Percentiles rank a stretch among this genome's conserved stretches.
These are phyloP conservation scores for Aspergillus quadrilineatus DNA, from an alignment of 2,329 filamentous ascomycete genomes.

Conservation along the genomic window DNA sequence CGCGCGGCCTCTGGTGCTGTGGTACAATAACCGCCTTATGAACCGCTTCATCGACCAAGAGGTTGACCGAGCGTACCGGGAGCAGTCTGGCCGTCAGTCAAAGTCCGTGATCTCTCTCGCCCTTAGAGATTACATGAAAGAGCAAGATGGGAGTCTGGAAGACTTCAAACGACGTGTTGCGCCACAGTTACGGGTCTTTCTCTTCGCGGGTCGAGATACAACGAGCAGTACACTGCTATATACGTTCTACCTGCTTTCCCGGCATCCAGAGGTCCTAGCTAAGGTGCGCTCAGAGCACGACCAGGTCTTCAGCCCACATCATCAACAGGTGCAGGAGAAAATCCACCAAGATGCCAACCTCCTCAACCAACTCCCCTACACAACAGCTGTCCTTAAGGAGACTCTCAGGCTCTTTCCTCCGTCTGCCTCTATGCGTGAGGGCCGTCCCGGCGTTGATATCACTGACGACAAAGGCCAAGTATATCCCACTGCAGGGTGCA, in stretches of 20 bases:
- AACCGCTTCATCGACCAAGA: constrained; percentile 2
- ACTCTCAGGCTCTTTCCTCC: constrained; percentile 55
- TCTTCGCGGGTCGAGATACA: constrained; percentile 37
- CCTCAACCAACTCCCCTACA: constrained; percentile 55
- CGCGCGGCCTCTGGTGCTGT: not conserved
- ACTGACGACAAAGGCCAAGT: constrained; percentile 10
- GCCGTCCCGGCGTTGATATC: constrained; percentile 13
- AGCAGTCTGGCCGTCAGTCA: not conserved
- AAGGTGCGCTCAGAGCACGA: constrained; percentile 53
- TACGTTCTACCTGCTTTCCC: constrained; percentile 37
- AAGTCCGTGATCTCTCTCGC: constrained; percentile 10
- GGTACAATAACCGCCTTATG: constrained; percentile 9
- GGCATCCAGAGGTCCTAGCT: constrained; percentile 34
- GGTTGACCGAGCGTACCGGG: not conserved
- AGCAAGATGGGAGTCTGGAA: not conserved
- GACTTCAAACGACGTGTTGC: constrained; percentile 2
- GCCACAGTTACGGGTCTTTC: constrained; percentile 10
- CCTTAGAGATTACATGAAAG: constrained; percentile 3
- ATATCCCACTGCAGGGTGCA: constrained; percentile 13
- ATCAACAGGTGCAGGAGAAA: constrained; percentile 34
- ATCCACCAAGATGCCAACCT: constrained; percentile 47
- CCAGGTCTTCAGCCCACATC: constrained; percentile 49
- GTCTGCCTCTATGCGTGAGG: constrained; percentile 17
- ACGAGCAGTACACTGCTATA: constrained; percentile 32
- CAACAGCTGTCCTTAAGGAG: constrained; percentile 56